A percentile compares a stretch with the other conserved stretches of the same genome.
Evolutionary conservation across 2,329 filamentous ascomycete genomes (phyloP).

Genomic region (Bimuria novae-zelandiae): DNA sequence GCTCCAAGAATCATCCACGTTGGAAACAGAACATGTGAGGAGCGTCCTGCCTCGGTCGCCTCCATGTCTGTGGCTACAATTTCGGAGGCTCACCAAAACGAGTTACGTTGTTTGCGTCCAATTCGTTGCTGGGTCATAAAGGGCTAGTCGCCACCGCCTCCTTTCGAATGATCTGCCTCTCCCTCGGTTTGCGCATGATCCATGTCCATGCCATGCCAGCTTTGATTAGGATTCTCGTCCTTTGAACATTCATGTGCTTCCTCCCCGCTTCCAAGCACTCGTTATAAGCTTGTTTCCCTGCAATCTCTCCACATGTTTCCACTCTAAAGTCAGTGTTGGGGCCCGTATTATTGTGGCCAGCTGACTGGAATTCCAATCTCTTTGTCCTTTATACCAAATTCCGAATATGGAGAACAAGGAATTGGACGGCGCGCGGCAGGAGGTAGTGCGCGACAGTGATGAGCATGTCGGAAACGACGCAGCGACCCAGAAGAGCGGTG

Average conservation of each 20-base stretch:
- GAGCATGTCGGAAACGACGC: conserved; percentile 10
- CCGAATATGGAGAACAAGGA: conserved; percentile 34
- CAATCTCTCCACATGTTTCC: conserved; percentile 21
- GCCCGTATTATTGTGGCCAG: conserved; percentile 4
- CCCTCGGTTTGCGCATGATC: conserved; percentile 10
- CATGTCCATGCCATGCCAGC: conserved; percentile 3
- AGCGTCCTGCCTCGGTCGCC: conserved; percentile 16
- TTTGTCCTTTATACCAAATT: conserved; percentile 1
- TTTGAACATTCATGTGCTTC: conserved; percentile 33
- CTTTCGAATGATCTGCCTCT: conserved; percentile 24
- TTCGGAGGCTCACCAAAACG: conserved; percentile 36
- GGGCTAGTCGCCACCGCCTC: conserved; percentile 30
- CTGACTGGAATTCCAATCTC: conserved; percentile 7
- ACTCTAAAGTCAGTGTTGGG: conserved; percentile 6
- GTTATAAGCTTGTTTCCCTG: conserved; percentile 34
- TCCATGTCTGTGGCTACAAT: conserved; percentile 33
- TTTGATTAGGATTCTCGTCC: conserved; percentile 9
- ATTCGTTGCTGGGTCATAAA: conserved; percentile 19
- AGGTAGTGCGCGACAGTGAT: conserved; percentile 23
- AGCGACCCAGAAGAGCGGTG: conserved; percentile 29
- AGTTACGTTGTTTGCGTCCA: conserved; percentile 23
- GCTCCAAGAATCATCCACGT: too few species aligned
- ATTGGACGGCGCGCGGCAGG: conserved; percentile 5
- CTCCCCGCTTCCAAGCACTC: conserved; percentile 18
- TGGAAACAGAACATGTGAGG: too few species aligned